phyloP scores from a whole-genome alignment of 805 yeast species.

The Cyberlindnera petersonii region DNA sequence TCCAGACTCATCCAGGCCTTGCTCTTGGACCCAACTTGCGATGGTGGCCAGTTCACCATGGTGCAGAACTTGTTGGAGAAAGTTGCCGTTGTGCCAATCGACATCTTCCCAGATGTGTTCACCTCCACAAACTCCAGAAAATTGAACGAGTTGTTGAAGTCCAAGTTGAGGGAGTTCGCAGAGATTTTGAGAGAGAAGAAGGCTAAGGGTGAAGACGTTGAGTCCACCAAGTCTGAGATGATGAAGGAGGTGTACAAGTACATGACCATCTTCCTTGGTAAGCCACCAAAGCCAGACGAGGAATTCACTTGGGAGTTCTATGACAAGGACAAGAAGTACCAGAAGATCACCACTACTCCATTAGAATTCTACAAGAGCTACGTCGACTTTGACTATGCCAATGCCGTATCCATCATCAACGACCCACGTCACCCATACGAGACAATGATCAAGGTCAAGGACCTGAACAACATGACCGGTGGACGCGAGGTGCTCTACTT shows the following conservation, averaged over 20 bases:
- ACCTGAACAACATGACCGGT: constrained; percentile 68
- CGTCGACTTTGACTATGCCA: constrained; percentile 47
- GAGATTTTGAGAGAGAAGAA: constrained; percentile 49
- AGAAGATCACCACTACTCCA: constrained; percentile 55
- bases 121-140: constrained; percentile 44
- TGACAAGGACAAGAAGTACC: constrained; percentile 61
- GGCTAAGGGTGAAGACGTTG: constrained; percentile 13
- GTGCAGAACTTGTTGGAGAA: constrained; percentile 70
- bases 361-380: constrained; percentile 53
- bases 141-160: constrained; percentile 60
- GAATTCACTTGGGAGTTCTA: constrained; percentile 69
- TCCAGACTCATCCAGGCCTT: constrained; percentile 68
- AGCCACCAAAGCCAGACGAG: constrained; percentile 72
- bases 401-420: constrained; percentile 63
- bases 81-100: constrained; percentile 78
- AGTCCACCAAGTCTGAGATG: constrained; percentile 41
- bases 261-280: constrained; percentile 65
- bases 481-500: constrained; percentile 70
- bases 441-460: constrained; percentile 62
- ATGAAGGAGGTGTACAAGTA: constrained; percentile 62
- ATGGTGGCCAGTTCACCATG: constrained; percentile 91
- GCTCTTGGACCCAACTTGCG: constrained; percentile 62
- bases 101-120: constrained; percentile 65
- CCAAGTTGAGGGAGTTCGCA: constrained; percentile 76
- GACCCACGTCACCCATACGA: constrained; percentile 78